Percentiles rank a stretch among this genome's conserved stretches.
These are phyloP conservation scores for Phaeosphaeriaceae sp. DNA, from an alignment of 2,329 filamentous ascomycete species.

Conservation along the genomic window DNA sequence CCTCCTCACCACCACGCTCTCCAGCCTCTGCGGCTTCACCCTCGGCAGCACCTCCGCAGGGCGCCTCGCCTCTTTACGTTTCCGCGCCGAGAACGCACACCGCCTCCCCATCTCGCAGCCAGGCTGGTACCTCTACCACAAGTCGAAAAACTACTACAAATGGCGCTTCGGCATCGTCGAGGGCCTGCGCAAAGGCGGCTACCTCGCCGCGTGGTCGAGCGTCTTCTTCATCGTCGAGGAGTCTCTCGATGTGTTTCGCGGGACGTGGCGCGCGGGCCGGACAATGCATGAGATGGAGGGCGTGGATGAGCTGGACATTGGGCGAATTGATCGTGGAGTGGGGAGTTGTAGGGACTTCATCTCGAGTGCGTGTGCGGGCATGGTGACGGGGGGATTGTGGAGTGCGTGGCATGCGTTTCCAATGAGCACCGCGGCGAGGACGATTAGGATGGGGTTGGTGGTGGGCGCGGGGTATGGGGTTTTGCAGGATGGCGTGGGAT, in stretches of 20 bases:
- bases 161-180: slow-evolving; percentile 80
- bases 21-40: slow-evolving; percentile 71
- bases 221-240: slow-evolving; percentile 85
- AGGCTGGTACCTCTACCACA: slow-evolving; percentile 99
- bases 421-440: slow-evolving; percentile 65
- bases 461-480: slow-evolving; percentile 83
- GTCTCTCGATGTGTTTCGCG: slow-evolving; percentile 74
- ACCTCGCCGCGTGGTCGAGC: slow-evolving; percentile 74
- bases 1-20: slow-evolving; percentile 67
- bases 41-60: slow-evolving; percentile 77
- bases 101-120: slow-evolving; percentile 81
- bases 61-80: slow-evolving; percentile 77
- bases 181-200: slow-evolving; percentile 75
- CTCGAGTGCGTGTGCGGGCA: slow-evolving; percentile 81
- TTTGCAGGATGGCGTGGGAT: slow-evolving; percentile 76
- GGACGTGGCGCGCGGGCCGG: slow-evolving; percentile 53
- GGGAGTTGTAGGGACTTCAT: slow-evolving; percentile 68
- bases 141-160: slow-evolving; percentile 92
- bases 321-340: slow-evolving; percentile 33
- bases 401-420: slow-evolving; percentile 86
- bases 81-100: slow-evolving; percentile 96
- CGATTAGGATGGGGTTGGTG: slow-evolving; percentile 79
- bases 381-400: slow-evolving; percentile 85
- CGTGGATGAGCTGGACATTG: slow-evolving; percentile 42
- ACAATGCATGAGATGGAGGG: slow-evolving; percentile 46